These are phyloP conservation scores for Oryza officinalis DNA, from an alignment of 176 grass and related monocot species.

Conservation along the genomic window DNA sequence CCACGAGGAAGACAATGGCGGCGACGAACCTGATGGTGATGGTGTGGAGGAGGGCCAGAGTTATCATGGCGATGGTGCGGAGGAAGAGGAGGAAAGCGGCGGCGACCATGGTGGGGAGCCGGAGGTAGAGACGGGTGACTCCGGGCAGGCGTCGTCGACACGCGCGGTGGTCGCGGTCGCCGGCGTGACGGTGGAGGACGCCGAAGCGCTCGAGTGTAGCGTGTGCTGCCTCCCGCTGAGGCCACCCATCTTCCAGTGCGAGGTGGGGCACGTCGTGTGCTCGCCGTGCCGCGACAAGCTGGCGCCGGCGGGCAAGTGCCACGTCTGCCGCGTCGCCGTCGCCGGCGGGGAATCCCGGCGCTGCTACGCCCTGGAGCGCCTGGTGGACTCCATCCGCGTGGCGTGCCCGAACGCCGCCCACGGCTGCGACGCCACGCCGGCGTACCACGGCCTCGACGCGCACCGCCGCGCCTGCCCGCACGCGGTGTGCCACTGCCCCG, in stretches of 20 bases:
- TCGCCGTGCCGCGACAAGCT: slow-evolving; percentile 17
- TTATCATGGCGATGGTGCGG: too few species aligned
- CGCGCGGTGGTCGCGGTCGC: too few species aligned
- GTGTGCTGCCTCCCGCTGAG: not conserved
- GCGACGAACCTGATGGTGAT: too few species aligned
- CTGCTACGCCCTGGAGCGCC: slow-evolving; percentile 8
- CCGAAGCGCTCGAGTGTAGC: not conserved
- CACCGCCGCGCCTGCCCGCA: not conserved
- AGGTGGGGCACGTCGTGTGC: slow-evolving; percentile 23
- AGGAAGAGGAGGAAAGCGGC: too few species aligned
- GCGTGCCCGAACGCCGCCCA: not conserved
- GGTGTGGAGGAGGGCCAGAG: too few species aligned
- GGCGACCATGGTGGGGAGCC: too few species aligned
- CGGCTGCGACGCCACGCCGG: not conserved
- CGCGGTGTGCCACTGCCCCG: slow-evolving; percentile 9
- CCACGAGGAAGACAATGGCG: too few species aligned
- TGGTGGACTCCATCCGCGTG: not conserved
- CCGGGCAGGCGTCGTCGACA: too few species aligned
- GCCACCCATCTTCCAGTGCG: slow-evolving; percentile 25
- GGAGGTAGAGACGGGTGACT: too few species aligned
- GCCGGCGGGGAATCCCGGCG: not conserved
- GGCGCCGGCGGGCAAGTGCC: not conserved
- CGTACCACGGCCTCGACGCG: not conserved
- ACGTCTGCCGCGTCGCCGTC: too few species aligned
- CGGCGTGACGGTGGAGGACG: not conserved